Conservation (phyloP, 768 basidiomycete genomes). For the Suillus americanus region DNA sequence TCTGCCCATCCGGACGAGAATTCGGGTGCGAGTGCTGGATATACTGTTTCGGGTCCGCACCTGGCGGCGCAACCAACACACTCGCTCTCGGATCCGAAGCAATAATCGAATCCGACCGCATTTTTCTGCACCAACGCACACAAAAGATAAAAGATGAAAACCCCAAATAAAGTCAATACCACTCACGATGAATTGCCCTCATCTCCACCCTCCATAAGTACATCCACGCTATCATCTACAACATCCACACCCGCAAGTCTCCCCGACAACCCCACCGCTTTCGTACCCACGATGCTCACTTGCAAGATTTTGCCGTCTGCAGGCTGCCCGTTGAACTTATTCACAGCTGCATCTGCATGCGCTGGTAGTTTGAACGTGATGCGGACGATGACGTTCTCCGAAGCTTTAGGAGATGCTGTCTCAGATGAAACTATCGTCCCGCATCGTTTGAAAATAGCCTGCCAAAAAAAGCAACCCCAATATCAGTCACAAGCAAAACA, state of each 20-base stretch:
- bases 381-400: slow-evolving; percentile 55
- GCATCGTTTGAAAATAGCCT: slow-evolving; percentile 81
- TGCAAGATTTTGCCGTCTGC: slow-evolving; percentile 78
- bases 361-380: slow-evolving; percentile 68
- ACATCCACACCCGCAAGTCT: slow-evolving; percentile 57
- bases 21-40: slow-evolving; percentile 24
- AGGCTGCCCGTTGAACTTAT: slow-evolving; percentile 75
- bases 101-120: slow-evolving; percentile 80
- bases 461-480: not conserved
- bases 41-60: slow-evolving; percentile 56
- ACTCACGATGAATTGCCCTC: slow-evolving; percentile 53
- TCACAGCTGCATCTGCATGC: slow-evolving; percentile 65
- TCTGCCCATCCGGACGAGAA: slow-evolving; percentile 22
- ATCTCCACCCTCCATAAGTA: slow-evolving; percentile 52
- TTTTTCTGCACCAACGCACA: slow-evolving; percentile 51
- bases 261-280: slow-evolving; percentile 54
- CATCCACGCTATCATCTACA: slow-evolving; percentile 40
- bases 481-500: not conserved
- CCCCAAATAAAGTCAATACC: not conserved
- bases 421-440: slow-evolving; percentile 55
- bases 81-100: slow-evolving; percentile 59
- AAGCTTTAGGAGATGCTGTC: slow-evolving; percentile 14
- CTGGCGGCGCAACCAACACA: slow-evolving; percentile 68
- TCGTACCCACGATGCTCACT: slow-evolving; percentile 61
- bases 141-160: not conserved